Evolutionary conservation across 106 monocot species (phyloP), one percentile per base, ranked within the genome.

Genomic region (Dioscorea alata): DNA sequence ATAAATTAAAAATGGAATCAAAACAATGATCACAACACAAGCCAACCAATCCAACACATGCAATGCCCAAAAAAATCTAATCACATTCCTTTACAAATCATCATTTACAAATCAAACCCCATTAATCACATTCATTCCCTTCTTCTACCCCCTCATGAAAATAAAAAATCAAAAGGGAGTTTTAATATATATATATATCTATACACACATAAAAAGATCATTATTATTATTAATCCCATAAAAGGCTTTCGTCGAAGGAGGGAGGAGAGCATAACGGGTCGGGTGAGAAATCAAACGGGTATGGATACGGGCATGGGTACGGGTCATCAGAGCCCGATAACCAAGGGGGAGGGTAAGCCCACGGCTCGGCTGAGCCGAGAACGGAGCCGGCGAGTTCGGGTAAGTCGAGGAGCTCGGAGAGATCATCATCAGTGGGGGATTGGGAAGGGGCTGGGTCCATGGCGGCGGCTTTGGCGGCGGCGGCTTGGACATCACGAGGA

Each of bases 391-490:
- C 71, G 51, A 84, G 76, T 33, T 57, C 63, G 0, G 84, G 84
- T 18, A 84, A 54, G 69, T 84, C 68, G 31, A 80, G 73, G n/a
- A 84, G 80, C 65, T 84, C 76, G 17, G 69, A 71, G 9, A 84
- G 73, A 32, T 76, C 76, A 33, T 61, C 67, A 8, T 28, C 35
- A 51, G 18, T 22, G 69, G 69, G 42, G 69, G 50, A 13, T 54
- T 14, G 54, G 54, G 51, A 12, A 8, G 21, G 12, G 49, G 17
- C n/a, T 8, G 15, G 50, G 28, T 80, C 84, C 80, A 80, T 73
- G 19, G 68, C 72, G 12, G 84, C 84, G 8, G 84, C 84, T 32
- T 60, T 72, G 14, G 68, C 35, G n/a, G 84, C 84, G 13, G 83
- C 84, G 24, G 62, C 75, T 25, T 72, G 84, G 49, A 84, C 73